Base-by-base conservation (phyloP, 768 basidiomycete species). In the Leccinum truebloodii region DNA sequence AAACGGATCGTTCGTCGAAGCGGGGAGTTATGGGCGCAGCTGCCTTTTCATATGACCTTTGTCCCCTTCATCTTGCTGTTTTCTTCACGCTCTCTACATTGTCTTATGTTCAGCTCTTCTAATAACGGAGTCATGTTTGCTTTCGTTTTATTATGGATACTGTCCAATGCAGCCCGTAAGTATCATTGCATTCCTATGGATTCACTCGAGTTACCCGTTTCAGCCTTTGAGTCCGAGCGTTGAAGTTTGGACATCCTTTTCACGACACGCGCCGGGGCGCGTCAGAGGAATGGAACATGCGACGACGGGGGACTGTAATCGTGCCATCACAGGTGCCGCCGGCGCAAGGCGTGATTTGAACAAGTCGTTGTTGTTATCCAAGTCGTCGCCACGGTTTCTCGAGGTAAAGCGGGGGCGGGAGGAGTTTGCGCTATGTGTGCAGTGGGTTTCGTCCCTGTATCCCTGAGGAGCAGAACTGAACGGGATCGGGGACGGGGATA, bases 111-210 rank as follows among this genome's bases (percentile, higher is more conserved):
- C 52, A 59, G 48, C 51, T 60, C 55, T 59, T 63, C 60, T 62
- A 60, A 67, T 62, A 34, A 58, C 30, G 60, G 71, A 72, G 58
- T 63, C 63, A 59, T 52, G 54, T 63, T 58, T 69, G 67, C 65
- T 69, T 60, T 65, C 64, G 41, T 37, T 59, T 58, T 58, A 66
- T 50, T 63, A 69, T 58, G 69, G 58, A 59, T 58, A 48, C 60
- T 65, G 37, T 59, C 34, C 22, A 58, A 26, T 58, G 55, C 56
- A 57, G 32, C 56, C 67, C 65, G 35, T 55, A 60, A 34, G 34
- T 13, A 12, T 34, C 1, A 32, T 1, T 58, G 61, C 61, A 62
- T 61, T 59, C 51, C 32, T 67, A 64, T 39, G 65, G 61, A 67
- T 63, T 52, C 41, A 34, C 20, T 24, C 37, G 52, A 46, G 55